Base-by-base conservation (phyloP, 108 stramenopile species). In the Poteriospumella lacustris region DNA sequence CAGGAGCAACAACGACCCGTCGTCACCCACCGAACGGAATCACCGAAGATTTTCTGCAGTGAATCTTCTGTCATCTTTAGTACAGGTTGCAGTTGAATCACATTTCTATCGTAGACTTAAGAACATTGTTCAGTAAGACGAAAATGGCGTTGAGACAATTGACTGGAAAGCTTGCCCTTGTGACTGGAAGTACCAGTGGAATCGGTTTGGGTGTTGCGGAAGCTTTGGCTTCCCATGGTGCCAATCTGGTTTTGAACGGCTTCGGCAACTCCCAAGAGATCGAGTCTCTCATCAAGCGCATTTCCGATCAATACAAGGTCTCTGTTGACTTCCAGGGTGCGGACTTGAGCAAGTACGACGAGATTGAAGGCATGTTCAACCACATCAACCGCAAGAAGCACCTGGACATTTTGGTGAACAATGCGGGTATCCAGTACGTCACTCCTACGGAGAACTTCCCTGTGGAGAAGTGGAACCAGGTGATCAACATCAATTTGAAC, bases 361-460 rank as follows among this genome's bases (percentile, higher is more conserved):
- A 44, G 28, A 73, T 73, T 34, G 41, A 73, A 5, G 15, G 31
- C 12, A 73, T 73, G 70, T 33, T 73, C 31, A 42, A 3, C 24
- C 12, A 24, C 12, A 5, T 73, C 5, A 24, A 42, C 15, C 41
- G 5, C 31, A 5, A 42, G 9, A 31, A 31, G 9, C 0, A 5
- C 0, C 2, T 77, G 12, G 58, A 72, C 28, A 64, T 78, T 68
- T 62, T 78, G 1, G 68, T 78, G 5, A 78, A 78, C 38, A 78
- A 78, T 24, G 81, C 81, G 12, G 81, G 81, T 15, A 78, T 82
- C 41, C 81, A 82, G 62, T 58, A 82, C 72, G 81, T 82, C n/a
- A 26, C 39, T 3, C 67, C 58, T 24, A 1, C 68, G 15, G 81
- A 78, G 42, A 47, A 75, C 0, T 82, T 82, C 36, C 47, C 78